Evolutionary conservation across 495 filamentous ascomycete species (phyloP).

Genomic region (Bacidia gigantensis): DNA sequence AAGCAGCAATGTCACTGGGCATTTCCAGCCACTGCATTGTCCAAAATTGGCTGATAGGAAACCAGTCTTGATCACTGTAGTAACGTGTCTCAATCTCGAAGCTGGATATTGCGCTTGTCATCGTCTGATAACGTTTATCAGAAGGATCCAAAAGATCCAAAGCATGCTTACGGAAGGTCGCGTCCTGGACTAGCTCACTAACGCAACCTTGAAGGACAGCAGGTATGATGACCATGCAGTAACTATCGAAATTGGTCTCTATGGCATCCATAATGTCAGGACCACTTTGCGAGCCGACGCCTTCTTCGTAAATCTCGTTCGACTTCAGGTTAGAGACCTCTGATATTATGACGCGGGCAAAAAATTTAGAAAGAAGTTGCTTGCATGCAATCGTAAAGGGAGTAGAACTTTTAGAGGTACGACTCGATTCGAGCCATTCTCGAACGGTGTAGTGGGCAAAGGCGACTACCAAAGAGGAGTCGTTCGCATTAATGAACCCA

Average conservation of each 20-base stretch:
- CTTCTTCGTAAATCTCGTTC: background rate
- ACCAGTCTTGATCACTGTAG: no score
- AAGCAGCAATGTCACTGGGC: no score
- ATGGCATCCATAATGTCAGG: background rate
- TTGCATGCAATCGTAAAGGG: background rate
- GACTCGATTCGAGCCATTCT: constrained; percentile 21
- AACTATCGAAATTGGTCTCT: background rate
- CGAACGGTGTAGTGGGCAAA: constrained; percentile 25
- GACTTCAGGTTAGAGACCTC: background rate
- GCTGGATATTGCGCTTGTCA: no score
- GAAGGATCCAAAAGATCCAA: no score
- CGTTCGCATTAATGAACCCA: background rate
- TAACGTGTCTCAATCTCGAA: no score
- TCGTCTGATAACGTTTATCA: no score
- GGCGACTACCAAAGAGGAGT: background rate
- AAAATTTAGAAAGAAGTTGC: background rate
- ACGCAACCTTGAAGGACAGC: background rate
- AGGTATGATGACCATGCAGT: background rate
- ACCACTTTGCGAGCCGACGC: background rate
- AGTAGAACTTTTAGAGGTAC: background rate
- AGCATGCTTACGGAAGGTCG: background rate
- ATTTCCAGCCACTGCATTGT: no score
- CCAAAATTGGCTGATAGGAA: no score
- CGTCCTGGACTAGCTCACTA: background rate
- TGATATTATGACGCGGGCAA: background rate